These are phyloP conservation scores for Eucalyptus tenuipes DNA, from an alignment of 345 rosid species.

Conservation along the genomic window DNA sequence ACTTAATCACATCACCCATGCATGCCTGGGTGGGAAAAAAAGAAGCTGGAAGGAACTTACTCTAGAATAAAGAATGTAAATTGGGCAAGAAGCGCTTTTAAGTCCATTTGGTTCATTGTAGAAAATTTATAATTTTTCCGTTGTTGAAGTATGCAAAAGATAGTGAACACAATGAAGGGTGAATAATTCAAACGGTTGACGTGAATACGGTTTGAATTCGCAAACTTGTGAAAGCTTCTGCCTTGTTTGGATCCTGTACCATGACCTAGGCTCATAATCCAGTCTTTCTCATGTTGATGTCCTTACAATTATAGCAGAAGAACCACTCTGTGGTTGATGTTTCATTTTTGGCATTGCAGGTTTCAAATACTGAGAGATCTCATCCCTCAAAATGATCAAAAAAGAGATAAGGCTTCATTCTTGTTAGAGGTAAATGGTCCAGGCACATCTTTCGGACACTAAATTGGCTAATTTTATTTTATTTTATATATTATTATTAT, in stretches of 20 bases:
- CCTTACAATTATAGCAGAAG: background rate
- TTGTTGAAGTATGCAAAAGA: background rate
- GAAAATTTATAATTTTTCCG: background rate
- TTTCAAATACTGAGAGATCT: conserved; percentile 76
- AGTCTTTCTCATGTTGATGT: background rate
- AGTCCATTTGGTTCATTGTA: background rate
- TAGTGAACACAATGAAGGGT: background rate
- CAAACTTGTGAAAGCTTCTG: background rate
- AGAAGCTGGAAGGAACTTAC: background rate
- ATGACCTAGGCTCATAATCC: background rate
- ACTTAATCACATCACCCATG: background rate
- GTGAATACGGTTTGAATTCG: background rate
- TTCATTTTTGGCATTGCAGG: conserved; percentile 24
- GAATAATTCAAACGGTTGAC: background rate
- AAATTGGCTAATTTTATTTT: background rate
- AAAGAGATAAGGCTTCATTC: conserved; percentile 81
- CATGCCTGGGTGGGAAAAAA: background rate
- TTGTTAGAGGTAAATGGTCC: conserved; percentile 46
- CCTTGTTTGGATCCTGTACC: background rate
- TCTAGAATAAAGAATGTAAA: background rate
- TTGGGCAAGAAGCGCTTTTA: background rate
- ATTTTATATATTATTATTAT: no score
- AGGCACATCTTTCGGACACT: background rate
- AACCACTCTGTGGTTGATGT: background rate
- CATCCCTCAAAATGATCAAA: conserved; percentile 74